Evolutionary conservation across 495 filamentous ascomycete species (phyloP).

Genomic region (Penicillium cinerascens): DNA sequence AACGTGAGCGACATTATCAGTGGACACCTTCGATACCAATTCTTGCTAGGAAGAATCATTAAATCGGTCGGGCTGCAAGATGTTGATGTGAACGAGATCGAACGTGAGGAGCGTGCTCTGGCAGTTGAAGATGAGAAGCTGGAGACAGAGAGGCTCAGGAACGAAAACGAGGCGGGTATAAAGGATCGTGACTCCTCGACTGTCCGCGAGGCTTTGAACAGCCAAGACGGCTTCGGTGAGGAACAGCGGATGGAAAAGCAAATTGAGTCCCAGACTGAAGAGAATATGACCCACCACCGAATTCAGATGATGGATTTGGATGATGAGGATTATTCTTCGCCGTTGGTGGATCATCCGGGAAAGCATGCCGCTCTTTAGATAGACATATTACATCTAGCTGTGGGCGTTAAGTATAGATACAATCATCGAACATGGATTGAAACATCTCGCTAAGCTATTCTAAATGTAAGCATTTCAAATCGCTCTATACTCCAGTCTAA

Average conservation of each 20-base stretch:
- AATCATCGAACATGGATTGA: neutral
- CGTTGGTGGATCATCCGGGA: constrained; percentile 15
- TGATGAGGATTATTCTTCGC: constrained; percentile 20
- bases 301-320: constrained; percentile 24
- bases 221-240: constrained; percentile 33
- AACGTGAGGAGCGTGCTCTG: constrained; percentile 56
- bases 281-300: constrained; percentile 37
- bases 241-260: constrained; percentile 40
- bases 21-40: constrained; percentile 71
- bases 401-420: neutral
- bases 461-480: neutral
- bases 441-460: neutral
- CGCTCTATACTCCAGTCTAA: too few species aligned
- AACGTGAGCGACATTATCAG: constrained; percentile 68
- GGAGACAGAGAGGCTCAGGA: constrained; percentile 44
- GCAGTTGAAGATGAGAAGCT: constrained; percentile 54
- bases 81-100: constrained; percentile 52
- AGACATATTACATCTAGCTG: neutral
- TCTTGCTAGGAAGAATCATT: constrained; percentile 65
- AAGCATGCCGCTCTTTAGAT: constrained; percentile 23
- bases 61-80: constrained; percentile 65
- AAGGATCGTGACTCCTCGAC: constrained; percentile 34
- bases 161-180: constrained; percentile 43
- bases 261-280: constrained; percentile 50
- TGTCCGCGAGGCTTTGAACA: constrained; percentile 29